A percentile compares a stretch with the other conserved stretches of the same genome.
These are phyloP conservation scores for Leccinum colubrinum DNA, from an alignment of 1,284 basidiomycete genomes.

Conservation along the genomic window DNA sequence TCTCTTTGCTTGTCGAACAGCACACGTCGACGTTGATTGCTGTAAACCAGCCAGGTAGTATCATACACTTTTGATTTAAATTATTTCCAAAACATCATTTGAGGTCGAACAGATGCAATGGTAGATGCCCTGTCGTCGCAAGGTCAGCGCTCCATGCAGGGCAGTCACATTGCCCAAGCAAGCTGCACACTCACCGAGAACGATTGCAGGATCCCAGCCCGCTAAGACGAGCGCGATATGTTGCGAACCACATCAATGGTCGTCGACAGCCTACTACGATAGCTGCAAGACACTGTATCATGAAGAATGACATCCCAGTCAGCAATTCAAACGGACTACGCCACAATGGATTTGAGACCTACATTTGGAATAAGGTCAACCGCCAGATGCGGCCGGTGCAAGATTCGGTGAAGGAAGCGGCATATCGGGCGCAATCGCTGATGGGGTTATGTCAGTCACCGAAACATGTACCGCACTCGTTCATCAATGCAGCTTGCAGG, in stretches of 20 bases:
- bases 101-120: slow-evolving; percentile 23
- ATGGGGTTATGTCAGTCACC: neutral
- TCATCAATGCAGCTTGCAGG: slow-evolving; percentile 8
- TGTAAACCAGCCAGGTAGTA: too few species aligned
- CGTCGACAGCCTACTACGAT: slow-evolving; percentile 20
- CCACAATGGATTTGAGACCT: neutral
- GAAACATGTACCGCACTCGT: too few species aligned
- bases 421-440: slow-evolving; percentile 2
- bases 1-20: too few species aligned
- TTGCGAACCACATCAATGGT: slow-evolving; percentile 30
- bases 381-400: slow-evolving; percentile 29
- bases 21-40: too few species aligned
- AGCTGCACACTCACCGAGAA: slow-evolving; percentile 26
- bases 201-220: slow-evolving; percentile 30
- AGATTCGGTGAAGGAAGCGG: slow-evolving; percentile 12
- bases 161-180: neutral
- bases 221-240: slow-evolving; percentile 31
- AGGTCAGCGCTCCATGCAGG: neutral
- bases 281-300: slow-evolving; percentile 24
- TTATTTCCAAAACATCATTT: slow-evolving; percentile 26
- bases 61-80: too few species aligned
- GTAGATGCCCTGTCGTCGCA: slow-evolving; percentile 19
- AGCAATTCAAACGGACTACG: neutral
- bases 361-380: slow-evolving; percentile 32
- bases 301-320: slow-evolving; percentile 9